Evolutionary conservation across 148 eudicot genomes (phyloP).

Genomic region (Nyssa sinensis): DNA sequence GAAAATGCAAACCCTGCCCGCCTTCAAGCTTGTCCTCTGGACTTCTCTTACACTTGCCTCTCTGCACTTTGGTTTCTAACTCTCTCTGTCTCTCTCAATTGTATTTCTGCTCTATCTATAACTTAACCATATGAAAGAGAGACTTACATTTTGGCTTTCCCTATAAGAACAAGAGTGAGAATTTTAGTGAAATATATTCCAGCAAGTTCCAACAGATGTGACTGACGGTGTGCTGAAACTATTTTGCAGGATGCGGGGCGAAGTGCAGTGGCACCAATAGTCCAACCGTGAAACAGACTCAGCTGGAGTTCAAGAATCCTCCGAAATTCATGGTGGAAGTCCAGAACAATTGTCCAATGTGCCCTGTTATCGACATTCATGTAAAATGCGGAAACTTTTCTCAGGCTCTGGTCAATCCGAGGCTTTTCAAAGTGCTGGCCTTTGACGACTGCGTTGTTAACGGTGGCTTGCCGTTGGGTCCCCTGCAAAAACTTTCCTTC

Average conservation of each 20-base stretch:
- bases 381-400: constrained; percentile 4
- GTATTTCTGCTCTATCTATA: too few species aligned
- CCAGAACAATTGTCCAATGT: constrained; percentile 6
- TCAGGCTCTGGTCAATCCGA: constrained; percentile 1
- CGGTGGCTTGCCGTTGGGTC: background rate
- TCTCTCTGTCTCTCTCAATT: background rate
- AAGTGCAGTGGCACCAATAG: background rate
- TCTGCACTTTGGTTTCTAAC: background rate
- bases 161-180: too few species aligned
- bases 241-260: background rate
- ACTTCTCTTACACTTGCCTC: background rate
- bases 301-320: background rate
- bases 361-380: constrained; percentile 9
- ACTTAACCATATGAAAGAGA: too few species aligned
- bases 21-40: constrained; percentile 5
- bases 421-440: background rate
- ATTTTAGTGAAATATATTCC: too few species aligned
- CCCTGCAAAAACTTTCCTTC: constrained; percentile 5
- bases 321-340: constrained; percentile 4
- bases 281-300: constrained; percentile 4
- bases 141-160: too few species aligned
- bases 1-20: background rate
- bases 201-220: too few species aligned
- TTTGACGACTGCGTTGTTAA: constrained; percentile 4
- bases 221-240: background rate